A percentile compares a stretch with the other conserved stretches of the same genome.
phyloP scores from a whole-genome alignment of 2,329 filamentous ascomycete genomes.

The Thielaviopsis ethacetica region DNA sequence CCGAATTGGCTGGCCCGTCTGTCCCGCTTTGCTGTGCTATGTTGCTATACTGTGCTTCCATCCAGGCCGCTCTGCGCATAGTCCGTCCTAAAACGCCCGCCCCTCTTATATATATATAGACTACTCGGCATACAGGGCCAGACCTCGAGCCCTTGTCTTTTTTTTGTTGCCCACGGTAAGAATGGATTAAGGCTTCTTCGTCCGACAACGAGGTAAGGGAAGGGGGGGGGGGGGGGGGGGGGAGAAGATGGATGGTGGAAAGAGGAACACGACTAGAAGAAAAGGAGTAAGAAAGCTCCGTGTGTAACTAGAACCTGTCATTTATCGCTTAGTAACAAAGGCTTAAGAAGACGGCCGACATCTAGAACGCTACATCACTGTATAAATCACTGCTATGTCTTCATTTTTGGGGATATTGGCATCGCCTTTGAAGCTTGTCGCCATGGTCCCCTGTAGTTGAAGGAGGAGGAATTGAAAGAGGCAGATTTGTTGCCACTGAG shows the following conservation, averaged over 20 bases:
- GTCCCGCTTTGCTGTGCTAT: neutral
- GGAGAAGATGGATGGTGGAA: neutral
- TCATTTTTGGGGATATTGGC: too few species aligned
- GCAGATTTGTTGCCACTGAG: neutral
- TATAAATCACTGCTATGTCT: too few species aligned
- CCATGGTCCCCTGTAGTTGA: neutral
- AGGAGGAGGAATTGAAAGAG: neutral
- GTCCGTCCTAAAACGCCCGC: neutral
- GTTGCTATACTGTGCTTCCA: neutral
- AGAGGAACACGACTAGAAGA: neutral
- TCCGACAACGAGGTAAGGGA: too few species aligned
- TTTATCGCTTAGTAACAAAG: neutral
- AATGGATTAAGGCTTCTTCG: too few species aligned
- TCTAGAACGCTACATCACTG: too few species aligned
- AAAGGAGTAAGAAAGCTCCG: neutral
- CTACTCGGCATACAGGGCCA: too few species aligned
- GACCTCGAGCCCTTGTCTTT: too few species aligned
- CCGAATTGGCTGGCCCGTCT: neutral
- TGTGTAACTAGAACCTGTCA: neutral
- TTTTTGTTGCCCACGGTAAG: too few species aligned
- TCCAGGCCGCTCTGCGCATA: neutral
- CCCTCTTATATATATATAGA: too few species aligned
- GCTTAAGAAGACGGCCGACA: neutral
- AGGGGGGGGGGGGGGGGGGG: too few species aligned
- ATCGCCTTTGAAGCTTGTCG: too few species aligned